phyloP scores from a whole-genome alignment of 2,329 filamentous ascomycete species.

The Beauveria bassiana region DNA sequence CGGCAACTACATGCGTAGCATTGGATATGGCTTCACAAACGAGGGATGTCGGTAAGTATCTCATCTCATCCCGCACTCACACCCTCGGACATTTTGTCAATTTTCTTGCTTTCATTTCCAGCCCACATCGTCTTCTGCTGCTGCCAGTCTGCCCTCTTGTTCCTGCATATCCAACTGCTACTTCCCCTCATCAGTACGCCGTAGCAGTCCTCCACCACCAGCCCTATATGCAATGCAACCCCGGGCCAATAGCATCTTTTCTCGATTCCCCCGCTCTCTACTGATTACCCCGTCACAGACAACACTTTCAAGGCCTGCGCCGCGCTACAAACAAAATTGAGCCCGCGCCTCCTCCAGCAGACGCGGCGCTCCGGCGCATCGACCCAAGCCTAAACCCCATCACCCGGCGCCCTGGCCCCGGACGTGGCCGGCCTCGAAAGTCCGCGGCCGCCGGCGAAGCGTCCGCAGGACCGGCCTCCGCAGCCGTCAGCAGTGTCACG shows the following conservation, averaged over 20 bases:
- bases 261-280: not conserved
- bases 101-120: not conserved
- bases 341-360: conserved; percentile 24
- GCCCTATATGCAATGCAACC: conserved; percentile 5
- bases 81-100: not conserved
- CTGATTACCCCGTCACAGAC: conserved; percentile 28
- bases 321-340: conserved; percentile 48
- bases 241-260: not conserved
- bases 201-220: not conserved
- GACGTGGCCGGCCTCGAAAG: conserved; percentile 47
- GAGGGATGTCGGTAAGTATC: conserved; percentile 50
- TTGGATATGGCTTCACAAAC: conserved; percentile 57
- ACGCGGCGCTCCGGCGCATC: conserved; percentile 27
- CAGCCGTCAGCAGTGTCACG: not conserved
- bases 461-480: not conserved
- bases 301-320: conserved; percentile 54
- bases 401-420: conserved; percentile 51
- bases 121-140: not conserved
- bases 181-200: not conserved
- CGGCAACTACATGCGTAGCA: conserved; percentile 50
- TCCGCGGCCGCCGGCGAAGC: not conserved
- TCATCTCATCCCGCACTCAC: not conserved
- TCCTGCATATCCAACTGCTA: not conserved
- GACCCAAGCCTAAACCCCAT: conserved; percentile 52
- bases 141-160: not conserved